A percentile compares a stretch with the other conserved stretches of the same genome.
phyloP scores from a whole-genome alignment of 116 monocot genomes.

The Dioscorea cayenensis region DNA sequence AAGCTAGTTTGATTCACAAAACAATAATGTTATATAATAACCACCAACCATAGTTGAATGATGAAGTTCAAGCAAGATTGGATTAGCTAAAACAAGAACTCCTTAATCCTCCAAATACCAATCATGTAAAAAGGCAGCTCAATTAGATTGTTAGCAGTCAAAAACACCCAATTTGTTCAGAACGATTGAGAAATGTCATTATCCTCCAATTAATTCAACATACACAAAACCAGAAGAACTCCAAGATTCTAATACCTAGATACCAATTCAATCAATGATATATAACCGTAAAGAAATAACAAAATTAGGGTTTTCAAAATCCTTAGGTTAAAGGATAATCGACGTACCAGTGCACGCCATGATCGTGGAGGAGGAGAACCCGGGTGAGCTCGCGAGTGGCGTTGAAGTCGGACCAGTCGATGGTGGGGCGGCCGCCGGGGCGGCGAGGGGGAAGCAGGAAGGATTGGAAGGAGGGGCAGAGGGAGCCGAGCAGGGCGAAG shows the following conservation, averaged over 20 bases:
- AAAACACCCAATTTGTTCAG: no score
- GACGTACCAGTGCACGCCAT: conserved; percentile 71
- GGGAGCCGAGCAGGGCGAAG: conserved; percentile 69
- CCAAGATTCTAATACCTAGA: background rate
- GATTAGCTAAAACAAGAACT: no score
- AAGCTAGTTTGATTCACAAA: background rate
- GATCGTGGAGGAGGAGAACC: conserved; percentile 90
- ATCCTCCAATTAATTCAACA: no score
- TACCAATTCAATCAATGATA: background rate
- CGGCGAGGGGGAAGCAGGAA: conserved; percentile 44
- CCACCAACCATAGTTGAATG: no score
- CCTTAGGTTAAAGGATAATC: background rate
- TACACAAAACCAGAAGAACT: background rate
- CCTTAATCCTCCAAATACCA: no score
- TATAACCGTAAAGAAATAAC: background rate
- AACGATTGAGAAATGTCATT: no score
- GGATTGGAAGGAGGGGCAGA: conserved; percentile 71
- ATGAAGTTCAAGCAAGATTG: no score
- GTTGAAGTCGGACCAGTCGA: conserved; percentile 86
- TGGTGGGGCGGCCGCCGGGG: conserved; percentile 37
- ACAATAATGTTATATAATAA: background rate
- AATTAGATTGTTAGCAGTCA: no score
- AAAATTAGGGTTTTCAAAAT: background rate
- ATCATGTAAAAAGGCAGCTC: no score
- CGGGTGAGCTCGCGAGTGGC: conserved; percentile 95